A percentile compares a stretch with the other conserved stretches of the same genome.
phyloP scores from a whole-genome alignment of 129 eudicot genomes.

The Apium graveolens region DNA sequence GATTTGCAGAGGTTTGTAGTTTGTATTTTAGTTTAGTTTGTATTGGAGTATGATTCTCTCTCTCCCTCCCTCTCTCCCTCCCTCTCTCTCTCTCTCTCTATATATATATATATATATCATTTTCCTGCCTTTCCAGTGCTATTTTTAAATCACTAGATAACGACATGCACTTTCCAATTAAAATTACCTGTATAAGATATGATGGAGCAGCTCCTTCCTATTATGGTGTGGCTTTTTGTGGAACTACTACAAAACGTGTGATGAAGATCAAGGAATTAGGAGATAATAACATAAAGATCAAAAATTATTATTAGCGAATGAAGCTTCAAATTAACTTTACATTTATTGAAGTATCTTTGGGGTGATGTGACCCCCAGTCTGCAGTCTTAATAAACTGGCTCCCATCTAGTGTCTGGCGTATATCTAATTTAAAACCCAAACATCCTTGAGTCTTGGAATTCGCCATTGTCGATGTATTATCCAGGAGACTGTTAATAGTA shows the following conservation, averaged over 20 bases:
- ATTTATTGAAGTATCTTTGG: background rate
- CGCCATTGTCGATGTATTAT: background rate
- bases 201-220: background rate
- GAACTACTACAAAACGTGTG: background rate
- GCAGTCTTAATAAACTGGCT: background rate
- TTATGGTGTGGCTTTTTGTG: background rate
- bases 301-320: background rate
- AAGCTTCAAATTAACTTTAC: too few species aligned
- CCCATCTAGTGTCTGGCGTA: background rate
- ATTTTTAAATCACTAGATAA: too few species aligned
- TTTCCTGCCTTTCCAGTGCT: too few species aligned
- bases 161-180: too few species aligned
- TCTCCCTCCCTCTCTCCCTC: too few species aligned
- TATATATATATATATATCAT: too few species aligned
- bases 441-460: background rate
- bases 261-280: background rate
- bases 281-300: background rate
- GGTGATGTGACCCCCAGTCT: background rate
- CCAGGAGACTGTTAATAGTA: background rate
- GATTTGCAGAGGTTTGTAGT: too few species aligned
- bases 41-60: too few species aligned
- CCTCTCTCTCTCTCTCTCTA: too few species aligned
- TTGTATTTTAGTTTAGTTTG: too few species aligned
- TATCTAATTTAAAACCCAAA: too few species aligned
- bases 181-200: background rate